A percentile compares a stretch with the other conserved stretches of the same genome.
These are phyloP conservation scores for Phytopythium ostracodes DNA, from an alignment of 352 stramenopile species.

Conservation along the genomic window DNA sequence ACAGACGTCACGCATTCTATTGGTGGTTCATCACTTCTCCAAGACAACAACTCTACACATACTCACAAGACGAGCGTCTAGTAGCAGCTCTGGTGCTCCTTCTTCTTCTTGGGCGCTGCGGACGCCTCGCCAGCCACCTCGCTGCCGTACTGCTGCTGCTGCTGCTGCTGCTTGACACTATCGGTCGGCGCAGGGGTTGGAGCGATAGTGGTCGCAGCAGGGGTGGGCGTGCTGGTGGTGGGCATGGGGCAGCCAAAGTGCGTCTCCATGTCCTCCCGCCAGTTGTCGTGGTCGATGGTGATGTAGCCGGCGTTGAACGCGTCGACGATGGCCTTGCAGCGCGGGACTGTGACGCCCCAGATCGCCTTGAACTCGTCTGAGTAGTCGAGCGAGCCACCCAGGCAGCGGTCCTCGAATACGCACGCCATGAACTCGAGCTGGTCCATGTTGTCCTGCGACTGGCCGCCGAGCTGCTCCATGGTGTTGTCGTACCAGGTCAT, in stretches of 20 bases:
- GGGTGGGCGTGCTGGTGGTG: conserved; percentile 6
- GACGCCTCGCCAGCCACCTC: neutral
- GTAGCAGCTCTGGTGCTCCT: neutral
- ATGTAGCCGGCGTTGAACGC: conserved; percentile 31
- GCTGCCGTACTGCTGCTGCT: conserved; percentile 1
- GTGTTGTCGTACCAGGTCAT: conserved; percentile 38
- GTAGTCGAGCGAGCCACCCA: conserved; percentile 40
- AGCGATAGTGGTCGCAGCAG: neutral
- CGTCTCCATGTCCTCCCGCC: conserved; percentile 33
- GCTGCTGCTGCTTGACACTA: neutral
- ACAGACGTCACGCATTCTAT: too few relatives aligned
- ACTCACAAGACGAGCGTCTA: neutral
- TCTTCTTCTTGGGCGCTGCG: neutral
- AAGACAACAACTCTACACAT: too few relatives aligned
- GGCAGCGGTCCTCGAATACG: conserved; percentile 48
- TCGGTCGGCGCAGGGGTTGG: neutral
- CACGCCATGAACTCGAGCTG: conserved; percentile 53
- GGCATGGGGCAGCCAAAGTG: conserved; percentile 41
- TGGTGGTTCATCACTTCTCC: too few relatives aligned
- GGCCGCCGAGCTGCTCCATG: conserved; percentile 22
- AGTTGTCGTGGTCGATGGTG: conserved; percentile 22
- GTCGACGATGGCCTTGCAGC: conserved; percentile 43
- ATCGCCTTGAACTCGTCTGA: conserved; percentile 34
- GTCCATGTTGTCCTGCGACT: conserved; percentile 25
- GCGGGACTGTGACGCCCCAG: conserved; percentile 31